Percentiles rank a stretch among this genome's conserved stretches.
Conservation (phyloP, 352 stramenopile species). For the Halophytophthora polymorphica region DNA sequence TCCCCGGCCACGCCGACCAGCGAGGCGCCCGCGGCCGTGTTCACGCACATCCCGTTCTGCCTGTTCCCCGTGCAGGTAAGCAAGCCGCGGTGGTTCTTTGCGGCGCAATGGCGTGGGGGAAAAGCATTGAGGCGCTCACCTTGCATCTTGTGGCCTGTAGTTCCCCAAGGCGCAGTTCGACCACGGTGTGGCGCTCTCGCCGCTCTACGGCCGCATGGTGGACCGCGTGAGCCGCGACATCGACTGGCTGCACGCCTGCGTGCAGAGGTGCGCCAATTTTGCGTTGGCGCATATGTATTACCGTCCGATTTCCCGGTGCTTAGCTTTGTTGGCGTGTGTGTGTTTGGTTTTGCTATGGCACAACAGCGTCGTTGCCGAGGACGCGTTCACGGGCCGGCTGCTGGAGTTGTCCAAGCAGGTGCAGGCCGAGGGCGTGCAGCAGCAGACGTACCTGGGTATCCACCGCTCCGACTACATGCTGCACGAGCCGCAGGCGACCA, state of each 20-base stretch:
- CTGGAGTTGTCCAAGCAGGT: conserved; percentile 76
- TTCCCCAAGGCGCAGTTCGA: conserved; percentile 59
- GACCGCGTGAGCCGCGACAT: conserved; percentile 81
- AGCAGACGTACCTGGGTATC: conserved; percentile 87
- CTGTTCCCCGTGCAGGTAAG: conserved; percentile 57
- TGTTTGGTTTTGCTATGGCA: neutral
- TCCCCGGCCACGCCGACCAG: conserved; percentile 18
- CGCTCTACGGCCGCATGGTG: conserved; percentile 71
- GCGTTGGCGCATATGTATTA: too few species aligned
- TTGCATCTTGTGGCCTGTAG: conserved; percentile 19
- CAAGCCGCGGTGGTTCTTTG: too few species aligned
- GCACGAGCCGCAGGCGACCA: conserved; percentile 59
- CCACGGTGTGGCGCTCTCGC: conserved; percentile 60
- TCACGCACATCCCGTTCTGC: conserved; percentile 79
- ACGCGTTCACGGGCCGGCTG: conserved; percentile 83
- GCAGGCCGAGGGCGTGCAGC: conserved; percentile 62
- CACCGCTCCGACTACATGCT: conserved; percentile 96
- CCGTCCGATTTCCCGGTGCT: too few species aligned
- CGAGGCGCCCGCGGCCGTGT: conserved; percentile 33
- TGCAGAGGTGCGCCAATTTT: conserved; percentile 59
- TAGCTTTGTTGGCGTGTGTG: neutral
- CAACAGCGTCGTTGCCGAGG: conserved; percentile 75
- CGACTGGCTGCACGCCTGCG: conserved; percentile 68
- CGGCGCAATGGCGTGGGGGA: too few species aligned
- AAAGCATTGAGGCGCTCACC: too few species aligned